Base-by-base conservation (phyloP, 768 basidiomycete genomes). In the Auriscalpium microsporum region DNA sequence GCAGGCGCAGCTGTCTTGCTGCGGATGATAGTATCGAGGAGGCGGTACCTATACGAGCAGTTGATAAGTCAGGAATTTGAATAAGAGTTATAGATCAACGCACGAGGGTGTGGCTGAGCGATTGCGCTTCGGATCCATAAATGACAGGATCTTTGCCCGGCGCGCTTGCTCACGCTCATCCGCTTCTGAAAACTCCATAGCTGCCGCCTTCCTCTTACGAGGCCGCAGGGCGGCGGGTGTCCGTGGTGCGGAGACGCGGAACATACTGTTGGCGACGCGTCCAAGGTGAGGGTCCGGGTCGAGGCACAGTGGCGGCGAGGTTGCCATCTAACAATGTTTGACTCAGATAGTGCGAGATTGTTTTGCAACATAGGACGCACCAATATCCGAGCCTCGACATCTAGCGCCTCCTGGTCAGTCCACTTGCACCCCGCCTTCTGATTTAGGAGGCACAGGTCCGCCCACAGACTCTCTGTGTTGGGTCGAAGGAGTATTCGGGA, bases 241-340 rank as follows among this genome's bases (percentile, higher is more conserved):
- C n/a, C 82, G 78, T 0, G 88, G 86, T 0, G 83, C 82, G 1
- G 90, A 85, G 0, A 85, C 83, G 53, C 87, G 75, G 45, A 87
- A 71, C 6, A 88, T 77, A 60, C 82, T 81, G 65, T 93, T 93
- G 10, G 80, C 87, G 19, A 90, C 78, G 44, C 89, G 81, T 19
- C 83, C 78, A 37, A 92, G 75, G 64, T 86, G 84, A 1, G 86
- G 82, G 63, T 92, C 81, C 3, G 90, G 90, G 59, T 88, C 82
- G 33, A 93, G 77, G 65, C 89, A 92, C 46, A 93, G 73, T 6
- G 90, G 84, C 6, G 84, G 79, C 0, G 86, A 71, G 4, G 87
- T 90, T 14, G 88, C 82, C 48, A 88, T 73, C 90, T 93, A 56
- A 47, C 35, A 17, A 46, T 42, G 3, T 42, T 4, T 14, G 4